A percentile compares a stretch with the other conserved stretches of the same genome.
Conservation (phyloP, 2,329 filamentous ascomycete species). For the Aureobasidium sp. region DNA sequence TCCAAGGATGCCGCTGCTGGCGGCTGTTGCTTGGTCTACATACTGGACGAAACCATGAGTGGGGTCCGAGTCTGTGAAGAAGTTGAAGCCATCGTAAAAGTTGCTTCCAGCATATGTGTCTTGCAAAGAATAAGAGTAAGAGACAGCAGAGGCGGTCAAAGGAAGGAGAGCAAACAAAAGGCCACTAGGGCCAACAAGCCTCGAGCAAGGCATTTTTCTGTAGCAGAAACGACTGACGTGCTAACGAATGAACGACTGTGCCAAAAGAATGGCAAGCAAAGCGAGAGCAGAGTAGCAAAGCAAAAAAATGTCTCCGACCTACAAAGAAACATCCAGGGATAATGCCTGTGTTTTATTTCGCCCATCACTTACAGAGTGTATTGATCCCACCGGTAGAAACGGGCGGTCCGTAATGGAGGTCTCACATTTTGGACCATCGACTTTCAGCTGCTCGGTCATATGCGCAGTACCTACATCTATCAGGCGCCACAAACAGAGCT, state of each 20-base stretch:
- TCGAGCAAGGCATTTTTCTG: conserved; percentile 2
- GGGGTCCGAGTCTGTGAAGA: conserved; percentile 52
- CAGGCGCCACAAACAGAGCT: neutral
- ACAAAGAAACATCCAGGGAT: neutral
- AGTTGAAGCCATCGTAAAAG: conserved; percentile 46
- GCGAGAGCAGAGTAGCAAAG: neutral
- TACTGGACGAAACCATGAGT: conserved; percentile 70
- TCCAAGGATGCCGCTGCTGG: conserved; percentile 17
- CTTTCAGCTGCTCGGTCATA: conserved; percentile 1
- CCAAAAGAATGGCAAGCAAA: neutral
- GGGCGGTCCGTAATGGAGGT: neutral
- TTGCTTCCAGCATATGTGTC: conserved; percentile 38
- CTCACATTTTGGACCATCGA: neutral
- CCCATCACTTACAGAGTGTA: neutral
- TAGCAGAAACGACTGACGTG: neutral
- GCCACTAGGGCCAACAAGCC: neutral
- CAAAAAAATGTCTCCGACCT: neutral
- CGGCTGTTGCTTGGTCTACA: conserved; percentile 48
- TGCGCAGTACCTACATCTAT: neutral
- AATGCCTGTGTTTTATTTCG: neutral
- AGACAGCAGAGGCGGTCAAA: conserved; percentile 2
- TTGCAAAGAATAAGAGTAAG: conserved; percentile 26
- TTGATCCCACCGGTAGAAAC: conserved; percentile 9
- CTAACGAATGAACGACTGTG: neutral
- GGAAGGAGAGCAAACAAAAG: neutral